These are phyloP conservation scores for Acrocalymma vagum DNA, from an alignment of 2,329 filamentous ascomycete genomes.

Conservation along the genomic window DNA sequence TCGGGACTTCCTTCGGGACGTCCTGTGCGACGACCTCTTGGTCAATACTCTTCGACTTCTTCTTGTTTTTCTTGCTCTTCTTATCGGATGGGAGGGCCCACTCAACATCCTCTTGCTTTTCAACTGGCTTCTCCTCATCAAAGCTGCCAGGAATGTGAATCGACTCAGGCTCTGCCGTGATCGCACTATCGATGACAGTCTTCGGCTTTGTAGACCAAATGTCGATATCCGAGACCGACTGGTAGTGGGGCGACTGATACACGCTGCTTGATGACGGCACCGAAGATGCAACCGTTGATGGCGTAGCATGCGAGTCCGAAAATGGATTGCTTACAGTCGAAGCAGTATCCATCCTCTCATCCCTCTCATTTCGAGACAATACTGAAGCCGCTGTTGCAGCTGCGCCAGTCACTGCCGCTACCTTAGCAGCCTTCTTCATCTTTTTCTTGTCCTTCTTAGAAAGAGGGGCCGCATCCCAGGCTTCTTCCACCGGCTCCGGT, in stretches of 20 bases:
- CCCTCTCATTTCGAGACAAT: conserved; percentile 26
- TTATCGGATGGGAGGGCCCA: conserved; percentile 18
- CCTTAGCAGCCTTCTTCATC: conserved; percentile 39
- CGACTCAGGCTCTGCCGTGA: conserved; percentile 64
- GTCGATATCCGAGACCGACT: conserved; percentile 53
- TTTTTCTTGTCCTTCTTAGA: conserved; percentile 42
- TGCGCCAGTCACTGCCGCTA: conserved; percentile 26
- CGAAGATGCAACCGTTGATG: conserved; percentile 27
- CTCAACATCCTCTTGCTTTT: conserved; percentile 38
- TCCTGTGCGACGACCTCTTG: conserved; percentile 28
- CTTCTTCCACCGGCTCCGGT: conserved; percentile 18
- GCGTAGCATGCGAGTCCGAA: conserved; percentile 32
- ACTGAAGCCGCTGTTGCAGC: conserved; percentile 25
- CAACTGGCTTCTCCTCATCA: conserved; percentile 44
- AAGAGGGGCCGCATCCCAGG: neutral
- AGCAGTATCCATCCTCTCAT: conserved; percentile 22
- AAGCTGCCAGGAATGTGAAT: conserved; percentile 71
- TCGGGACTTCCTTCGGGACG: conserved; percentile 15
- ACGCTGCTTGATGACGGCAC: conserved; percentile 30
- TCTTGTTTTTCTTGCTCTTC: conserved; percentile 38
- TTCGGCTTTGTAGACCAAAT: conserved; percentile 31
- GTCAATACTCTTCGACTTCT: conserved; percentile 31
- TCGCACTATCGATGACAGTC: conserved; percentile 47
- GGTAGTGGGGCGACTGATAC: conserved; percentile 51
- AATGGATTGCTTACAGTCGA: conserved; percentile 38